phyloP scores from a whole-genome alignment of 2,329 filamentous ascomycete genomes.

The Pseudocercospora fijiensis region DNA sequence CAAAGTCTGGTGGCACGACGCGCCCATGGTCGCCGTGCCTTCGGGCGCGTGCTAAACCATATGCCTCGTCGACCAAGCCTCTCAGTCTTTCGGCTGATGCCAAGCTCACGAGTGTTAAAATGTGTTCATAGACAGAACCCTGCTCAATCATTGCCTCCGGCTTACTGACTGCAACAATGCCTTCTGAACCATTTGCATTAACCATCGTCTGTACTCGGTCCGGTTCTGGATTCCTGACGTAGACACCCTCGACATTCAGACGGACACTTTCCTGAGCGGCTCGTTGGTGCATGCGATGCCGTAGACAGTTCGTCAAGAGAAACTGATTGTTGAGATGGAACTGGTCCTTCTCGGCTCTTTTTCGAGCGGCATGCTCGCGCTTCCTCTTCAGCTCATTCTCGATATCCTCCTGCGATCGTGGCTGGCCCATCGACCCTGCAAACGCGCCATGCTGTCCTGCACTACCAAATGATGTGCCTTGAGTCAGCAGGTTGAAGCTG shows the following conservation, averaged over 20 bases:
- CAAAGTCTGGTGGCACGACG: constrained; percentile 74
- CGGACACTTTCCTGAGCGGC: constrained; percentile 59
- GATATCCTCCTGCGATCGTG: constrained; percentile 63
- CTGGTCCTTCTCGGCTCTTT: constrained; percentile 59
- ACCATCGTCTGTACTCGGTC: constrained; percentile 31
- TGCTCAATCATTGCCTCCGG: constrained; percentile 58
- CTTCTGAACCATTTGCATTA: constrained; percentile 32
- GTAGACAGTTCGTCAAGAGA: constrained; percentile 60
- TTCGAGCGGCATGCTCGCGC: constrained; percentile 65
- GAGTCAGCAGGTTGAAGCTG: constrained; percentile 49
- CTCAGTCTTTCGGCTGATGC: constrained; percentile 77
- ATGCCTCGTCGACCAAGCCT: constrained; percentile 73
- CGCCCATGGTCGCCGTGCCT: constrained; percentile 77
- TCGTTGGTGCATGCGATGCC: constrained; percentile 57
- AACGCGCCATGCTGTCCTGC: constrained; percentile 36
- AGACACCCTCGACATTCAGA: constrained; percentile 59
- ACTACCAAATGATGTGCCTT: constrained; percentile 44
- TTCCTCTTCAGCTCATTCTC: constrained; percentile 65
- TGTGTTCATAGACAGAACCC: constrained; percentile 74
- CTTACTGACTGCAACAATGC: constrained; percentile 29
- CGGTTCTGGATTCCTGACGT: constrained; percentile 34
- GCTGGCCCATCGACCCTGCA: constrained; percentile 50
- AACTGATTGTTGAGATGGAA: constrained; percentile 75
- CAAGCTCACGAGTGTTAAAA: constrained; percentile 78
- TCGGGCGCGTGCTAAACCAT: constrained; percentile 66